A percentile compares a stretch with the other conserved stretches of the same genome.
These are phyloP conservation scores for Exophiala aquamarina DNA, from an alignment of 2,329 filamentous ascomycete species.

Conservation along the genomic window DNA sequence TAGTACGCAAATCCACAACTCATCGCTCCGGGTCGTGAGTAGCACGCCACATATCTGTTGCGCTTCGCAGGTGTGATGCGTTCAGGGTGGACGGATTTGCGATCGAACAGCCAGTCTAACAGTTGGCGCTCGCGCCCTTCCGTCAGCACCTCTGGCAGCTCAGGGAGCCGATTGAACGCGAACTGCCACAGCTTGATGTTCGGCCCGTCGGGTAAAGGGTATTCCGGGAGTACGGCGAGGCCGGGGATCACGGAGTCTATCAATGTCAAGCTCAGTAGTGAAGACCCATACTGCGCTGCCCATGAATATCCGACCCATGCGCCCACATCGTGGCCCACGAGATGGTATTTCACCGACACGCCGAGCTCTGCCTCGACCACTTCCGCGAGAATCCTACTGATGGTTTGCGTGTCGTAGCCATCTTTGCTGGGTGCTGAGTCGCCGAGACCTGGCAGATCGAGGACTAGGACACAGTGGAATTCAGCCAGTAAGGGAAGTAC, in stretches of 20 bases:
- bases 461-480: slow-evolving; percentile 27
- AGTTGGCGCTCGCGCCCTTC: slow-evolving; percentile 27
- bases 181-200: slow-evolving; percentile 32
- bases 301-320: slow-evolving; percentile 31
- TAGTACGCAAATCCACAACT: slow-evolving; percentile 31
- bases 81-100: slow-evolving; percentile 25
- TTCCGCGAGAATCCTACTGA: slow-evolving; percentile 29
- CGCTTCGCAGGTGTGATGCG: slow-evolving; percentile 6
- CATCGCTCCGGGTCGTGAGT: slow-evolving; percentile 29
- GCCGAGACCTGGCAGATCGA: slow-evolving; percentile 30
- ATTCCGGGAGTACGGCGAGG: slow-evolving; percentile 21
- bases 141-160: slow-evolving; percentile 29
- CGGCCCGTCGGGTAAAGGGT: slow-evolving; percentile 22
- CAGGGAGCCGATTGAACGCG: slow-evolving; percentile 30
- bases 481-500: slow-evolving; percentile 29
- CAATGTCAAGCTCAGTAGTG: slow-evolving; percentile 28
- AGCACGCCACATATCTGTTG: slow-evolving; percentile 24
- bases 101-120: slow-evolving; percentile 30
- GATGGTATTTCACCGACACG: slow-evolving; percentile 25
- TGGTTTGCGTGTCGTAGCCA: slow-evolving; percentile 28
- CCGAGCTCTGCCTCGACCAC: slow-evolving; percentile 9
- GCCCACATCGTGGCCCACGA: slow-evolving; percentile 32
- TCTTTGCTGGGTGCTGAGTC: slow-evolving; percentile 23
- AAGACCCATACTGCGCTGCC: slow-evolving; percentile 27
- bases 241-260: slow-evolving; percentile 27